These are phyloP conservation scores for Citrus trifoliata DNA, from an alignment of 345 rosid genomes.

Conservation along the genomic window DNA sequence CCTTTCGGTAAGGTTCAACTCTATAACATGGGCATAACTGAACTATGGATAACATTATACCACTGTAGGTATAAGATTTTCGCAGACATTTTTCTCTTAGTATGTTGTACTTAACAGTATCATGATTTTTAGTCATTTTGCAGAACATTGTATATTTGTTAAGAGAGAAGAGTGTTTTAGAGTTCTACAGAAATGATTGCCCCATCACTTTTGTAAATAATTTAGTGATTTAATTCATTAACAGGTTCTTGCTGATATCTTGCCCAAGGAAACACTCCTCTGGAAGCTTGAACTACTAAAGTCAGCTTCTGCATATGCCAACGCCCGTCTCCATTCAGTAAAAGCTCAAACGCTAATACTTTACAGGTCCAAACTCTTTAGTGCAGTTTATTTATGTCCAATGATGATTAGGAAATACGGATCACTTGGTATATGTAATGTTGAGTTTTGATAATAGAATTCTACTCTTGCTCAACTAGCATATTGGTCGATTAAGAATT, in stretches of 20 bases:
- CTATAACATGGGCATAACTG: background rate
- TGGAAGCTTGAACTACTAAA: slow-evolving; percentile 43
- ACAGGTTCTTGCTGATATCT: slow-evolving; percentile 29
- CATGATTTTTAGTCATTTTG: no score
- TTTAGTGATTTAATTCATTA: background rate
- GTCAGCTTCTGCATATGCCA: slow-evolving; percentile 57
- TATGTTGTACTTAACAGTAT: no score
- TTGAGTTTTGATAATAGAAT: background rate
- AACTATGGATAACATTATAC: no score
- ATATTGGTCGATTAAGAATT: background rate
- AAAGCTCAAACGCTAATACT: slow-evolving; percentile 65
- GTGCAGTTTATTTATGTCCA: background rate
- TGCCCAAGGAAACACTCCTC: slow-evolving; percentile 31
- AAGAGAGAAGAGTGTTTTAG: background rate
- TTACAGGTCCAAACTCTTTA: slow-evolving; percentile 38
- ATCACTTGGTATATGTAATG: background rate
- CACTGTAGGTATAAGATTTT: no score
- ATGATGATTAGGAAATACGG: background rate
- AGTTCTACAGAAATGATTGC: background rate
- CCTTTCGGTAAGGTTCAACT: slow-evolving; percentile 9
- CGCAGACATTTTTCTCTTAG: no score
- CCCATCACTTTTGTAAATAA: background rate
- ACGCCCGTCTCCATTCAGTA: slow-evolving; percentile 46
- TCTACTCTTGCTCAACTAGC: background rate
- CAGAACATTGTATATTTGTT: background rate